A percentile compares a stretch with the other conserved stretches of the same genome.
phyloP scores from a whole-genome alignment of 2,329 filamentous ascomycete genomes.

The Stachybotrys echinatus region DNA sequence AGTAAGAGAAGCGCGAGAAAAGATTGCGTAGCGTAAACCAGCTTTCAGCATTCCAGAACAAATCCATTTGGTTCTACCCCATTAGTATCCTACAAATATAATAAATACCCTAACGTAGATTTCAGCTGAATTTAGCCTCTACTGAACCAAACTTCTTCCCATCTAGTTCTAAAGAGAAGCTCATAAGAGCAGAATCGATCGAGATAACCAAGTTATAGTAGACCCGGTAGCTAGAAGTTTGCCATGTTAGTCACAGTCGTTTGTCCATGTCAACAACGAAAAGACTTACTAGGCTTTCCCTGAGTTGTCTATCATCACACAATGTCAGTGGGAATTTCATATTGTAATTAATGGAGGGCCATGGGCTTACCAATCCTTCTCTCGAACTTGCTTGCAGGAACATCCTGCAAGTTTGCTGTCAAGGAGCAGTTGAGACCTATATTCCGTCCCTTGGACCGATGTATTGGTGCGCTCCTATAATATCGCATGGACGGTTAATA shows the following conservation, averaged over 20 bases:
- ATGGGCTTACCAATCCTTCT: not conserved
- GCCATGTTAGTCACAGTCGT: not conserved
- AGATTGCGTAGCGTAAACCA: too few relatives aligned
- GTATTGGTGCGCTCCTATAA: not conserved
- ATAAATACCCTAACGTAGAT: too few relatives aligned
- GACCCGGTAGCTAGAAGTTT: not conserved
- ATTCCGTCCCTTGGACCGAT: not conserved
- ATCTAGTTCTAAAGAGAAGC: not conserved
- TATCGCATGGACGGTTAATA: not conserved
- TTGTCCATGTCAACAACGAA: not conserved
- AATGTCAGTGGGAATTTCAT: too few relatives aligned
- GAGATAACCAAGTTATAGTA: not conserved
- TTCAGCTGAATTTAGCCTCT: not conserved
- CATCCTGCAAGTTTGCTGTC: not conserved
- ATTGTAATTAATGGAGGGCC: not conserved
- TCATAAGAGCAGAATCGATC: not conserved
- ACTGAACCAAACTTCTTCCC: not conserved
- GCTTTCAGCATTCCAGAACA: too few relatives aligned
- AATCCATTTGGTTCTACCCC: too few relatives aligned
- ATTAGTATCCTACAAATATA: too few relatives aligned
- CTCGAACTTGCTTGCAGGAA: not conserved
- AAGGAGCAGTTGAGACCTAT: not conserved
- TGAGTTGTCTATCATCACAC: not conserved
- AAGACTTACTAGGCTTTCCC: not conserved
- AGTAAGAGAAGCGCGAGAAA: too few relatives aligned